A percentile compares a stretch with the other conserved stretches of the same genome.
Evolutionary conservation across 2,329 filamentous ascomycete genomes (phyloP).

Genomic region (Ophiostoma himal-ulmi): DNA sequence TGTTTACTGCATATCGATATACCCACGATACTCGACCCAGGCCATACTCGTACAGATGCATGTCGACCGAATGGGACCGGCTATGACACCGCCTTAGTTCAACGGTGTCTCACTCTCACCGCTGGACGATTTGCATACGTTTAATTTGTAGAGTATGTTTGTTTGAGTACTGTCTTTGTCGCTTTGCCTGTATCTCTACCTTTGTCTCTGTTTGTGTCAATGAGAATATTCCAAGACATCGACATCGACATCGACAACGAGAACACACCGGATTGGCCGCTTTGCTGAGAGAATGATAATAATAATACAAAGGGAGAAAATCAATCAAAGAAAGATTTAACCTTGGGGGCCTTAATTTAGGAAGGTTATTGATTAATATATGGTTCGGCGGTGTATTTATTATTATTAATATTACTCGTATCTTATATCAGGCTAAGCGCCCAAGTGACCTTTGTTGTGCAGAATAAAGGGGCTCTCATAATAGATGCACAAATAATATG

Average conservation of each 20-base stretch:
- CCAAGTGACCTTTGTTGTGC: neutral
- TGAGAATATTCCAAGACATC: neutral
- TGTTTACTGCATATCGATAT: neutral
- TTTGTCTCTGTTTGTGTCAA: neutral
- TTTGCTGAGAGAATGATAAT: neutral
- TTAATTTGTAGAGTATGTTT: neutral
- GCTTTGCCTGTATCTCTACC: neutral
- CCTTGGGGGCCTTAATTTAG: neutral
- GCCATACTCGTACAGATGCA: slow-evolving; percentile 1
- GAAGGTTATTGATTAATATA: neutral
- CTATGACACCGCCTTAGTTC: slow-evolving; percentile 1
- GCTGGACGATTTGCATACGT: neutral
- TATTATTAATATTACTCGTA: neutral
- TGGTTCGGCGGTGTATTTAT: neutral
- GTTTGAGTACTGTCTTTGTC: neutral
- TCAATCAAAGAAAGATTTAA: neutral
- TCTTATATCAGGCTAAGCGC: neutral
- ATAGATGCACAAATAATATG: neutral
- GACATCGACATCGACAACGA: neutral
- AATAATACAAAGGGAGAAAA: neutral
- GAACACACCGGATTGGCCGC: neutral
- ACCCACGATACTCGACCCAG: neutral
- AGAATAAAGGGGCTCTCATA: neutral
- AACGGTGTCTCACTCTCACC: slow-evolving; percentile 1
- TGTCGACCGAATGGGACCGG: neutral